Conservation (phyloP, 805 yeast species). For the Saturnispora mendoncae region DNA sequence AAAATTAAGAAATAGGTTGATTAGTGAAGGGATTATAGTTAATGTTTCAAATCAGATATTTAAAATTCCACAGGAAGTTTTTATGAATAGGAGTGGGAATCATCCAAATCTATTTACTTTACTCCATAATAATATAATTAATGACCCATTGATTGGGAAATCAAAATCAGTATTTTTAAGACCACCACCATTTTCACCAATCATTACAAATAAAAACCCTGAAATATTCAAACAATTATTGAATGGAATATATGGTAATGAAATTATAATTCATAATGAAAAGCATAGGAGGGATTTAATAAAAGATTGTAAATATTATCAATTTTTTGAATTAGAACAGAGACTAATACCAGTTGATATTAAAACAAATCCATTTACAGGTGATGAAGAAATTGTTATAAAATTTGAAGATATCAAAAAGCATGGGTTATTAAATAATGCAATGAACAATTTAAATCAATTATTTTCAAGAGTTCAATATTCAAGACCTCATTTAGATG, state of each 20-base stretch:
- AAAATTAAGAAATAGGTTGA: constrained; percentile 40
- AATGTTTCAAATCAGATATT: constrained; percentile 54
- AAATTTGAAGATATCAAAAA: constrained; percentile 37
- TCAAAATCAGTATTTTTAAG: constrained; percentile 40
- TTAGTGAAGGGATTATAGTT: constrained; percentile 47
- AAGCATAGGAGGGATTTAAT: constrained; percentile 48
- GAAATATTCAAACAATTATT: constrained; percentile 47
- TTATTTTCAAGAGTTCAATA: constrained; percentile 26
- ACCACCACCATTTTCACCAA: constrained; percentile 71
- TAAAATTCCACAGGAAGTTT: constrained; percentile 46
- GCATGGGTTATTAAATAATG: constrained; percentile 25
- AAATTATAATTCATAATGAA: constrained; percentile 39
- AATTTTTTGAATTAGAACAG: constrained; percentile 71
- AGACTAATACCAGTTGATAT: constrained; percentile 46
- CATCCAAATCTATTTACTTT: constrained; percentile 69
- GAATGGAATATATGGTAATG: constrained; percentile 46
- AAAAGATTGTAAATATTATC: constrained; percentile 67
- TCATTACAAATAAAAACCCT: constrained; percentile 44
- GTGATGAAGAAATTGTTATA: constrained; percentile 49
- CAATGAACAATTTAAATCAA: constrained; percentile 12
- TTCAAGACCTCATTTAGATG: constrained; percentile 41
- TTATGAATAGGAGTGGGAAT: constrained; percentile 52
- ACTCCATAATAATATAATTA: constrained; percentile 43
- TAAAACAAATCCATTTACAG: constrained; percentile 41
- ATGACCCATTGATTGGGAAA: constrained; percentile 36